Evolutionary conservation across 257 asterid species (phyloP), one percentile per base, ranked within the genome.

Genomic region (Nicotiana tomentosiformis): DNA sequence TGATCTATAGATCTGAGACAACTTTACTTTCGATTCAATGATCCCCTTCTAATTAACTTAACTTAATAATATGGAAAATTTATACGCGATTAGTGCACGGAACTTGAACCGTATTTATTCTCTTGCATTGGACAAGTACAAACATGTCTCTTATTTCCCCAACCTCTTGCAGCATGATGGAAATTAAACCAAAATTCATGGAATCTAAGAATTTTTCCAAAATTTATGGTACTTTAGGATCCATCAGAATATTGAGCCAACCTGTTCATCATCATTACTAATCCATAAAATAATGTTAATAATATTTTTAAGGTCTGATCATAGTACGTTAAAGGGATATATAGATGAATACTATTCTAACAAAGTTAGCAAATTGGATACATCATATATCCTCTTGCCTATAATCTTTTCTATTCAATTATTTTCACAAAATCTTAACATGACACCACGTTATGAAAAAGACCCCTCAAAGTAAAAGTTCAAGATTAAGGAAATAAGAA

Each of bases 11-110:
- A 0, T 43, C 1, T 0, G 2, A 1, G 1, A 65, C 0, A 65
- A 5, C 0, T 14, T 15, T 55, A 5, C 2, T 3, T 7, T 14
- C 15, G 3, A 1, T 43, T 0, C 51, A 43, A 43, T 0, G 0
- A 0, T 8, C 0, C 0, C 4, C 1, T 43, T 8, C 12, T 43
- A 8, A 0, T 43, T 11, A 53, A 12, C 5, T 53, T 53, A 53
- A 3, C 1, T 3, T 15, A 16, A 15, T 55, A 0, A 16, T 15
- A 5, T 55, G 2, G 1, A 55, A 16, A 55, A 1, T 1, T 55
- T 55, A 55, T 55, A 55, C 4, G 15, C 6, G 1, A 1, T 55
- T 53, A 53, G 17, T 12, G 58, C 17, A 11, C 2, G 14, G 2
- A 55, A 55, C 1, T 55, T 15, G 18, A 55, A 55, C 8, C 7